Percentiles rank a stretch among this genome's conserved stretches.
Evolutionary conservation across 2,329 filamentous ascomycete species (phyloP).

Genomic region (Pyrenochaeta sp.): DNA sequence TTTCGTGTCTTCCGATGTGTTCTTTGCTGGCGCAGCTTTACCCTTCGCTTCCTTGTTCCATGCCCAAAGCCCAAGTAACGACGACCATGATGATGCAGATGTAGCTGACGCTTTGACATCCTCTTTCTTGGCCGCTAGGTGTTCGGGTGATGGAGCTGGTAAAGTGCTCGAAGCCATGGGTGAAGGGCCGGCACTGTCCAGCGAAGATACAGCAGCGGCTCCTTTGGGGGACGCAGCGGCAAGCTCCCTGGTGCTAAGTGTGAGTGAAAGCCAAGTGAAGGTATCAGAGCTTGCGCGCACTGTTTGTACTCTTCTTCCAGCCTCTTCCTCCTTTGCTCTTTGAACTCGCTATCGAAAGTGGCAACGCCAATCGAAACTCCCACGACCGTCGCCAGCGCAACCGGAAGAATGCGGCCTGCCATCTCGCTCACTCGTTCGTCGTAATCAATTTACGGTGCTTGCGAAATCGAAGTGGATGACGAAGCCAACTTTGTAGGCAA

Average conservation of each 20-base stretch:
- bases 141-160: slow-evolving; percentile 17
- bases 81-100: slow-evolving; percentile 34
- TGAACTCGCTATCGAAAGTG: slow-evolving; percentile 47
- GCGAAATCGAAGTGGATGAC: slow-evolving; percentile 20
- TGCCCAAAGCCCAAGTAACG: slow-evolving; percentile 43
- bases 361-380: slow-evolving; percentile 45
- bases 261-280: slow-evolving; percentile 19
- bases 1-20: slow-evolving; percentile 66
- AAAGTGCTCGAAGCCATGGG: slow-evolving; percentile 21
- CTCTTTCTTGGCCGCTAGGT: slow-evolving; percentile 16
- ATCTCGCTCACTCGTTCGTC: slow-evolving; percentile 19
- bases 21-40: slow-evolving; percentile 65
- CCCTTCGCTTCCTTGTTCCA: slow-evolving; percentile 39
- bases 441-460: not conserved
- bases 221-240: slow-evolving; percentile 23
- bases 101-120: slow-evolving; percentile 13
- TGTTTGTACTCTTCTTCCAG: slow-evolving; percentile 45
- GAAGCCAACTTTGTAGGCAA: slow-evolving; percentile 21
- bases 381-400: slow-evolving; percentile 40
- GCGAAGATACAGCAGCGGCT: slow-evolving; percentile 23
- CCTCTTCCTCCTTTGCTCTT: slow-evolving; percentile 40
- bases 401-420: slow-evolving; percentile 45
- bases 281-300: slow-evolving; percentile 22
- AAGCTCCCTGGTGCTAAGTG: slow-evolving; percentile 28
- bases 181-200: slow-evolving; percentile 23